Percentiles rank a stretch among this genome's conserved stretches.
Evolutionary conservation across 2,329 filamentous ascomycete genomes (phyloP).

Genomic region (Fusarium nelsonii): DNA sequence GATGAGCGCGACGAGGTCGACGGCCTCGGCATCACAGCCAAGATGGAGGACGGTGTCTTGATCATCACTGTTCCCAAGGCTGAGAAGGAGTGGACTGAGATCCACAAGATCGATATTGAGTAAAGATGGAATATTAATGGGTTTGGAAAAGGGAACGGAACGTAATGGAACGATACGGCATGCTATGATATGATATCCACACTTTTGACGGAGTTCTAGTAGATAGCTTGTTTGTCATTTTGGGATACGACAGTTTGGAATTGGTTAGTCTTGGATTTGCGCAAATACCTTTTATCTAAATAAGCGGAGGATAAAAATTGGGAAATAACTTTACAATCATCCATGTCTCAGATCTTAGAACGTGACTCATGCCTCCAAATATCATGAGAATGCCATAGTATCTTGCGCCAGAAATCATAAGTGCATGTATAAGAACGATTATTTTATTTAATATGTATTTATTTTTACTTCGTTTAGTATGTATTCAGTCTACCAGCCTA

Average conservation of each 20-base stretch:
- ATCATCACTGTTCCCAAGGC: conserved; percentile 82
- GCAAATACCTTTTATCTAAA: conserved; percentile 2
- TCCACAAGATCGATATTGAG: conserved; percentile 70
- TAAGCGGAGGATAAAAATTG: conserved; percentile 13
- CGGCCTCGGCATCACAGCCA: conserved; percentile 75
- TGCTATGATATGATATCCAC: conserved; percentile 25
- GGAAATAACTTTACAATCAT: conserved; percentile 1
- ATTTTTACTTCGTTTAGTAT: conserved; percentile 18
- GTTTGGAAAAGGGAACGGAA: neutral
- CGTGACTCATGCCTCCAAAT: neutral
- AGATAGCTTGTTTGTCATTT: conserved; percentile 12
- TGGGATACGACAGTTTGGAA: neutral
- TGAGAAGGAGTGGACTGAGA: conserved; percentile 74
- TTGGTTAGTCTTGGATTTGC: neutral
- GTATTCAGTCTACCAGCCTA: conserved; percentile 40
- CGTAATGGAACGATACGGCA: conserved; percentile 5
- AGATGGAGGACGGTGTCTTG: conserved; percentile 82
- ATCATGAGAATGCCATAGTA: neutral
- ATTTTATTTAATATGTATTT: neutral
- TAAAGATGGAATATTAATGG: conserved; percentile 46
- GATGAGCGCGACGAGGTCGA: conserved; percentile 71
- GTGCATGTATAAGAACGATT: neutral
- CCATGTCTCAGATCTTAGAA: neutral
- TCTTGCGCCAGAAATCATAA: neutral
- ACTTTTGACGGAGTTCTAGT: conserved; percentile 26